Conservation (phyloP, 2,329 filamentous ascomycete genomes). For the Aspergillus sp. region DNA sequence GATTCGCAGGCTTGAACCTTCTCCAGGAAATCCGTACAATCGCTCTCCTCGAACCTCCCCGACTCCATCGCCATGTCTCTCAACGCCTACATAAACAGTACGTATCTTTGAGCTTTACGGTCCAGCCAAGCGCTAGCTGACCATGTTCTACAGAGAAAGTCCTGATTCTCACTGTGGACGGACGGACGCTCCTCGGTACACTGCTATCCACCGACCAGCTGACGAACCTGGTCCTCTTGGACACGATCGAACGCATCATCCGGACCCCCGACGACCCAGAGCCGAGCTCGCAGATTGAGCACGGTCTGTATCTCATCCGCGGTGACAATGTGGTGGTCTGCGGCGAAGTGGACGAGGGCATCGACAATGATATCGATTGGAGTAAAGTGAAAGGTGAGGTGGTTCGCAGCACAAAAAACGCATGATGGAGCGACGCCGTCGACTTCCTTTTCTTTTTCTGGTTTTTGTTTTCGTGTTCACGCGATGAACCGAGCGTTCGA, state of each 20-base stretch:
- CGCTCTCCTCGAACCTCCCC: background rate
- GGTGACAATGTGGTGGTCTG: conserved; percentile 93
- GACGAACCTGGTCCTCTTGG: conserved; percentile 84
- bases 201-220: conserved; percentile 84
- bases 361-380: conserved; percentile 93
- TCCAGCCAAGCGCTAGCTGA: conserved; percentile 9
- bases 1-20: too few species aligned
- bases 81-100: conserved; percentile 54
- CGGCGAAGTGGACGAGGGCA: conserved; percentile 81
- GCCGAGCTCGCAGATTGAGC: conserved; percentile 72
- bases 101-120: conserved; percentile 19
- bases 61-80: conserved; percentile 47
- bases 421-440: conserved; percentile 33
- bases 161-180: conserved; percentile 86
- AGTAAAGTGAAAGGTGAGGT: conserved; percentile 78
- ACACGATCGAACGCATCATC: conserved; percentile 87
- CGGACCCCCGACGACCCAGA: conserved; percentile 79
- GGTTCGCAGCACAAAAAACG: conserved; percentile 81
- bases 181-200: conserved; percentile 77
- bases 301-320: conserved; percentile 87
- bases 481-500: background rate
- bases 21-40: background rate
- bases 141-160: conserved; percentile 70
- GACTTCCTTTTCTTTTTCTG: background rate
- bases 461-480: background rate